Evolutionary conservation across 1,139 yeast genomes (phyloP).

Genomic region (Maudiozyma humilis): DNA sequence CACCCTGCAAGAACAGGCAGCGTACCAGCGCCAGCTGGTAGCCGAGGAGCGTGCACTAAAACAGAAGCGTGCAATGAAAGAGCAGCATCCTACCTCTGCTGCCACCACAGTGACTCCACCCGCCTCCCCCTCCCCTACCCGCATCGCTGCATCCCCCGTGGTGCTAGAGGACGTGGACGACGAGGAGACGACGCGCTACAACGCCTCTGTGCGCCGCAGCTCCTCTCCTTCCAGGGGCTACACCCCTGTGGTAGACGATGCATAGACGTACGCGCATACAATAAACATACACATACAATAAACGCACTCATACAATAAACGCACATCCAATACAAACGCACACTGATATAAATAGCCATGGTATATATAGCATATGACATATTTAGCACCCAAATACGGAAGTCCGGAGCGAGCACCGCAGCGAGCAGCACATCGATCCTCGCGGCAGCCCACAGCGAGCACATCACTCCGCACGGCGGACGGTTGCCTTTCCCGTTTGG

Average conservation of each 20-base stretch:
- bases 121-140: background rate
- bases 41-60: constrained; percentile 5
- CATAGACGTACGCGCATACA: too few species aligned
- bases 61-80: background rate
- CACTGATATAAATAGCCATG: too few species aligned
- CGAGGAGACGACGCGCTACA: constrained; percentile 24
- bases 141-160: too few species aligned
- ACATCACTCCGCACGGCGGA: background rate
- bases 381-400: background rate
- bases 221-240: constrained; percentile 17
- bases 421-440: background rate
- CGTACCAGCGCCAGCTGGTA: constrained; percentile 6
- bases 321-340: too few species aligned
- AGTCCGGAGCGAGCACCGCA: background rate
- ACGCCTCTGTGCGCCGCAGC: constrained; percentile 13
- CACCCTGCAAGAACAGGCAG: constrained; percentile 3
- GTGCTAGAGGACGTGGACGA: constrained; percentile 28
- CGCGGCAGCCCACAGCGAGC: too few species aligned
- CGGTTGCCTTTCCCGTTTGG: background rate
- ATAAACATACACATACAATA: too few species aligned
- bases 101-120: background rate
- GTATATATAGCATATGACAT: too few species aligned
- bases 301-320: too few species aligned
- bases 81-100: background rate
- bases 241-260: constrained; percentile 23